Conservation (phyloP, 1,284 basidiomycete genomes). For the Singerocomus inundabilis region DNA sequence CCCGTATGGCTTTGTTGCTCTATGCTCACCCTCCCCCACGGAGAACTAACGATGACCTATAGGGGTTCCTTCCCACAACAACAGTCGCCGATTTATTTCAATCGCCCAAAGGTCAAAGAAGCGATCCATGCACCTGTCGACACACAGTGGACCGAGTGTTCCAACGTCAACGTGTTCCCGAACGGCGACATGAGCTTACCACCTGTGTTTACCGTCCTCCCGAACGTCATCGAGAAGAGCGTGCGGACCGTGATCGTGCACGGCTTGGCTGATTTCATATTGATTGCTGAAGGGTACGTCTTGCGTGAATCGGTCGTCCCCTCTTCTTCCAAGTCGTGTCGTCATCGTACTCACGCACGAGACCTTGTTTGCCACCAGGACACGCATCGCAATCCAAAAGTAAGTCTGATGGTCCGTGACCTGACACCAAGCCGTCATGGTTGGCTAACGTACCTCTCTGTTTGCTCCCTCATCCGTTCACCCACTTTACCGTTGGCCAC, state of each 20-base stretch:
- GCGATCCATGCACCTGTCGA: constrained; percentile 70
- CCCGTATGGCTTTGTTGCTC: constrained; percentile 45
- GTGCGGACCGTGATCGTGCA: constrained; percentile 67
- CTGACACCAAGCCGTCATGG: too few species aligned
- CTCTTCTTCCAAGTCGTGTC: not conserved
- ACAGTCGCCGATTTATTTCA: constrained; percentile 60
- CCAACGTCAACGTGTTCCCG: constrained; percentile 59
- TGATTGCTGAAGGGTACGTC: constrained; percentile 69
- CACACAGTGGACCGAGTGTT: constrained; percentile 65
- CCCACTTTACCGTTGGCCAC: not conserved
- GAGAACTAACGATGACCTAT: not conserved
- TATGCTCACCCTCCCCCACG: not conserved
- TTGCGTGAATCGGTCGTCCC: not conserved
- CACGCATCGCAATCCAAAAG: constrained; percentile 68
- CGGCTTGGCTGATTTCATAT: constrained; percentile 67
- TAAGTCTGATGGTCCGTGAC: constrained; percentile 34
- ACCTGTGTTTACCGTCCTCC: constrained; percentile 61
- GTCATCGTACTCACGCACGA: not conserved
- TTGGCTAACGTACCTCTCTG: not conserved
- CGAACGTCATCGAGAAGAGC: constrained; percentile 75
- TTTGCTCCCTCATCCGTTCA: too few species aligned
- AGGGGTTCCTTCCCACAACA: constrained; percentile 61
- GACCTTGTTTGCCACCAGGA: constrained; percentile 33
- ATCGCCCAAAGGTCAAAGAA: constrained; percentile 65
- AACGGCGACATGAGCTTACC: constrained; percentile 59